Base-by-base conservation (phyloP, 768 basidiomycete genomes). In the Lactarius quietus region DNA sequence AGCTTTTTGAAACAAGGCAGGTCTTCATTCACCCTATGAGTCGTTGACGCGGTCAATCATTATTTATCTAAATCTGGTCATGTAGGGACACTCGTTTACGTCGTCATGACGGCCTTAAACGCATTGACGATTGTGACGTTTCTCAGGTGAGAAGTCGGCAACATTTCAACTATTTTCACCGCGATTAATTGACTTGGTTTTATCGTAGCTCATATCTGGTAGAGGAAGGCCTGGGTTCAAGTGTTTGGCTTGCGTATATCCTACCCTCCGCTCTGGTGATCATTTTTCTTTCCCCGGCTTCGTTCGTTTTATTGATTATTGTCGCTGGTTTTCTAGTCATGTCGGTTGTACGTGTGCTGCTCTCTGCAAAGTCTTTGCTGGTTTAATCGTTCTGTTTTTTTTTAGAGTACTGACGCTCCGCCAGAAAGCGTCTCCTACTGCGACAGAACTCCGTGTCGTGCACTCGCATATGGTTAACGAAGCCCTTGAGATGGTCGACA, bases 401-500 rank as follows among this genome's bases (percentile, higher is more conserved):
- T 26, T 41, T 57, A 70, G 69, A 18, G 63, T 70, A 41, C 57
- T 70, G 26, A n/a, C 60, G 57, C 68, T 70, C 36, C 67, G 68
- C 31, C 59, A 57, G 43, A 70, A 55, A n/a, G 63, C 28, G 20
- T 17, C 8, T 23, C 69, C 63, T 17, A 70, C 68, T 35, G 68
- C 62, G 28, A 58, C 64, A 35, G 57, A 70, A 52, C n/a, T 62
- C 20, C 45, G 59, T 6, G 2, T 17, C 29, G 38, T 60, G 36
- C 20, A 35, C 28, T 62, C 61, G 18, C n/a, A 57, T 8, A 52
- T 67, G 57, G n/a, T 68, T 35, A 28, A 59, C 26, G 54, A 68
- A 56, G 68, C 65, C 6, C 35, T 68, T 35, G 65, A 67, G 43
- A 68, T 67, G 61, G 18, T 67, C 12, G 4, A 26, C 31, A 29